phyloP scores from a whole-genome alignment of 2,329 filamentous ascomycete species.

The Aspergillus ochraceoroseus region DNA sequence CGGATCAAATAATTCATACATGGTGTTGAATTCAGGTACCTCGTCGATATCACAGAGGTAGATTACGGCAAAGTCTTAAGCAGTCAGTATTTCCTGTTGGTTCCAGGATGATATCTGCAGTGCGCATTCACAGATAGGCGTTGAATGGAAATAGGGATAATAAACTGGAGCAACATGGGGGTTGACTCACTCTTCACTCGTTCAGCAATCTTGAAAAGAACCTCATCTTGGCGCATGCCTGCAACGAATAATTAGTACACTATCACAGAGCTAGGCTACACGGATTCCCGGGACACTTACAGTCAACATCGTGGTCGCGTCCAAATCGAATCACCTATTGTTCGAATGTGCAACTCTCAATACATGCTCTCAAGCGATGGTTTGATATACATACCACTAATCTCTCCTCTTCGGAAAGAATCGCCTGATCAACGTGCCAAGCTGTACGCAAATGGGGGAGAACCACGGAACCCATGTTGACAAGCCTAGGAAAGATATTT shows the following conservation, averaged over 20 bases:
- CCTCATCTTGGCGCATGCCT: conserved; percentile 77
- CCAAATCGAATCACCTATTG: conserved; percentile 81
- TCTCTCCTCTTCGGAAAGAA: conserved; percentile 83
- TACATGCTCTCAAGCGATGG: not conserved
- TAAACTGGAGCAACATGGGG: too few relatives aligned
- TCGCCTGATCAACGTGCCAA: conserved; percentile 98
- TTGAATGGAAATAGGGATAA: not conserved
- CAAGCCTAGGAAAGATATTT: not conserved
- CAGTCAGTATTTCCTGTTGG: conserved; percentile 8
- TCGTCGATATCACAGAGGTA: conserved; percentile 92
- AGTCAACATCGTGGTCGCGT: conserved; percentile 75
- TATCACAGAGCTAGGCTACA: too few relatives aligned
- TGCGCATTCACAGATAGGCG: too few relatives aligned
- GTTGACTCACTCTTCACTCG: conserved; percentile 64
- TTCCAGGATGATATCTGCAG: too few relatives aligned
- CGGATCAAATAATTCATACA: conserved; percentile 86
- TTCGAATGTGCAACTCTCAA: not conserved
- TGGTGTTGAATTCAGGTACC: conserved; percentile 88
- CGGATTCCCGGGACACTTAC: conserved; percentile 29
- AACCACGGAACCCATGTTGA: conserved; percentile 72
- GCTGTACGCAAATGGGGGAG: conserved; percentile 85
- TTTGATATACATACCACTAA: conserved; percentile 44
- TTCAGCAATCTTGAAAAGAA: conserved; percentile 91
- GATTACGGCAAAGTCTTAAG: conserved; percentile 52
- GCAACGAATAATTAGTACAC: conserved; percentile 19